A percentile compares a stretch with the other conserved stretches of the same genome.
Conservation (phyloP, 2,329 filamentous ascomycete genomes). For the Epichloe sibirici region DNA sequence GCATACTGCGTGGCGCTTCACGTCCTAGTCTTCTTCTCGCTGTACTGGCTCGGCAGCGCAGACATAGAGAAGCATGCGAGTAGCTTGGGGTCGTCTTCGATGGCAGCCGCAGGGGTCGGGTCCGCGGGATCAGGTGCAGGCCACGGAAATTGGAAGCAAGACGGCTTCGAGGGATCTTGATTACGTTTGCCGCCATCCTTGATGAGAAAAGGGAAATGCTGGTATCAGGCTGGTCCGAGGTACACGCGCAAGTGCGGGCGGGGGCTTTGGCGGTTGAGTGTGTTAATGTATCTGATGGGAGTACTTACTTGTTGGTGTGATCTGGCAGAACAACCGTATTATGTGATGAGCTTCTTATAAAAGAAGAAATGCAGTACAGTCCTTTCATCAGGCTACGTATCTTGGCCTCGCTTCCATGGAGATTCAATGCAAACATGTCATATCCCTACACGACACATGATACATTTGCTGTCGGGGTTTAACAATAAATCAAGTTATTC, state of each 20-base stretch:
- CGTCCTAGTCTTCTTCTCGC: slow-evolving; percentile 70
- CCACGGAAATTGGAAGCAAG: slow-evolving; percentile 51
- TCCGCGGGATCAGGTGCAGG: slow-evolving; percentile 25
- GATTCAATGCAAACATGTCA: no score
- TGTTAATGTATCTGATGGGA: no score
- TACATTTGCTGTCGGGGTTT: no score
- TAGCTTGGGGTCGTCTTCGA: slow-evolving; percentile 39
- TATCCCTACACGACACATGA: no score
- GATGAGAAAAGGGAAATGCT: not conserved
- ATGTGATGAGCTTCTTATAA: not conserved
- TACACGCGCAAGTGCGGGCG: not conserved
- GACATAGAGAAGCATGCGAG: slow-evolving; percentile 52
- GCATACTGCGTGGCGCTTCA: slow-evolving; percentile 84
- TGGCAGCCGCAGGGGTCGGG: slow-evolving; percentile 31
- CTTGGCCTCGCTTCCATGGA: not conserved
- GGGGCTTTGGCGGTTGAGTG: not conserved
- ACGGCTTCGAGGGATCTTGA: slow-evolving; percentile 38
- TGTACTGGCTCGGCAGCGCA: slow-evolving; percentile 70
- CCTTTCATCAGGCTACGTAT: not conserved
- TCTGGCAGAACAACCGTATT: not conserved
- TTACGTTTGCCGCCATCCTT: not conserved
- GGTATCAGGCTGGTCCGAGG: not conserved
- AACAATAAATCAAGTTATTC: no score
- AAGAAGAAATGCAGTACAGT: not conserved
- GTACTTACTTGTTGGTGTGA: no score